Percentiles rank a stretch among this genome's conserved stretches.
These are phyloP conservation scores for Rhynchosporium secalis DNA, from an alignment of 2,329 filamentous ascomycete species.

Conservation along the genomic window DNA sequence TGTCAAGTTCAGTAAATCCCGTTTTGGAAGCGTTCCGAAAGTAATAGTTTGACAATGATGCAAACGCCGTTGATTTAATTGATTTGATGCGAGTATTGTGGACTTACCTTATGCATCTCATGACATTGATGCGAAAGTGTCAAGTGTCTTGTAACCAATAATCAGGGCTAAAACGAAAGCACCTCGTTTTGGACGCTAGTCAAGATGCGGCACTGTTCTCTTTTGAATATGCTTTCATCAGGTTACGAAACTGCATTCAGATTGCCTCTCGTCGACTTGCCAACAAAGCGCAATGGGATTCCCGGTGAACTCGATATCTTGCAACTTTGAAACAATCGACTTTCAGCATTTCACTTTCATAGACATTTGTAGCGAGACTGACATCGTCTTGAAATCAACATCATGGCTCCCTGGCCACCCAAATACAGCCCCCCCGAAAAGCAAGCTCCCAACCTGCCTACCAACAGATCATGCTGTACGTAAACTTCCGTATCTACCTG, in stretches of 20 bases:
- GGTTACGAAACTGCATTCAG: neutral
- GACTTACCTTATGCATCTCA: no score
- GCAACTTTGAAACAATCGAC: neutral
- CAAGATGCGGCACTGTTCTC: neutral
- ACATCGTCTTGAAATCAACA: neutral
- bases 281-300: neutral
- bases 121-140: no score
- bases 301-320: no score
- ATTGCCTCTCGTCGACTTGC: neutral
- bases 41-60: no score
- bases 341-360: no score
- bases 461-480: neutral
- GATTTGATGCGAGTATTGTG: no score
- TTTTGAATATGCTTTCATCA: neutral
- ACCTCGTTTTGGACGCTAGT: no score
- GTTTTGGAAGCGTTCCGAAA: no score
- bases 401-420: constrained; percentile 5
- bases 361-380: neutral
- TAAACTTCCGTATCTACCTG: neutral
- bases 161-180: neutral
- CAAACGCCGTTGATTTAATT: no score
- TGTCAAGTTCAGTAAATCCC: no score
- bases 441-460: no score
- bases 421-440: neutral
- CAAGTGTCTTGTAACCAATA: no score